Conservation (phyloP, 306 rosid genomes). For the peach (Prunus persica) region Prunus_persica_NCBIv2 NC_034009.1:30149001-30149500, state of each 20-base stretch:
- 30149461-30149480: constrained; percentile 20
- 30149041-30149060: neutral
- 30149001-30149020: too few relatives aligned
- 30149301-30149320: neutral
- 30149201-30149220: neutral
- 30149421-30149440: constrained; percentile 17
- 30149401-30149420: constrained; percentile 19
- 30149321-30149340: constrained; percentile 28
- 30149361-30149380: constrained; percentile 41
- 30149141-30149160: constrained; percentile 2
- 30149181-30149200: constrained; percentile 14
- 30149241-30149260: constrained; percentile 11
- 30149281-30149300: neutral
- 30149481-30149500: neutral
- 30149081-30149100: neutral
- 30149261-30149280: constrained; percentile 15
- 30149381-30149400: neutral
- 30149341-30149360: constrained; percentile 45
- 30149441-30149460: neutral
- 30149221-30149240: neutral
- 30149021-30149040: too few relatives aligned
- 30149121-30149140: neutral
- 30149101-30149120: too few relatives aligned
- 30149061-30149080: neutral
- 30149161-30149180: constrained; percentile 24